phyloP scores from a whole-genome alignment of 2,329 filamentous ascomycete species.

The Claviceps fusiformis region DNA sequence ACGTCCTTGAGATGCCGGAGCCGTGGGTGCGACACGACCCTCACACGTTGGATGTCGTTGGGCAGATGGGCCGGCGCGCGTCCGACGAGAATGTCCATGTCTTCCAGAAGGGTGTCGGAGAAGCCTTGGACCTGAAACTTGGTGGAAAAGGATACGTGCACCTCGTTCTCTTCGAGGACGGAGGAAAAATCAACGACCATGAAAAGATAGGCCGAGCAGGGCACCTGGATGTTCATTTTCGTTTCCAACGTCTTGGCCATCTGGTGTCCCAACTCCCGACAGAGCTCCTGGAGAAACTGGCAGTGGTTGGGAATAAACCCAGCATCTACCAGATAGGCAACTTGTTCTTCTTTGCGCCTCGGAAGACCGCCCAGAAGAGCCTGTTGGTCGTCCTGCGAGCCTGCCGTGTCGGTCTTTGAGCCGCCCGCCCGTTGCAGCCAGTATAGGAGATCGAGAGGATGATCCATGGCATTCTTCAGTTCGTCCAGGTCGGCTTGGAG shows the following conservation, averaged over 20 bases:
- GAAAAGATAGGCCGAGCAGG: slow-evolving; percentile 45
- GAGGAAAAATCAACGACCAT: slow-evolving; percentile 57
- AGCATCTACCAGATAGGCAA: slow-evolving; percentile 40
- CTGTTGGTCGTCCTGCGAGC: slow-evolving; percentile 25
- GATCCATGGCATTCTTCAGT: slow-evolving; percentile 35
- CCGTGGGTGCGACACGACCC: slow-evolving; percentile 41
- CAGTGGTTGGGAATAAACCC: slow-evolving; percentile 43
- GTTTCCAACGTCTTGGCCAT: slow-evolving; percentile 40
- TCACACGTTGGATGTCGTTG: slow-evolving; percentile 61
- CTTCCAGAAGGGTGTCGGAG: slow-evolving; percentile 39
- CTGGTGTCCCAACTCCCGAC: slow-evolving; percentile 31
- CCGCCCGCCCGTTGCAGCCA: slow-evolving; percentile 36
- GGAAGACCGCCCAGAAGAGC: slow-evolving; percentile 38
- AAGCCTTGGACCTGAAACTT: slow-evolving; percentile 44
- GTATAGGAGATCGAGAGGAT: slow-evolving; percentile 34
- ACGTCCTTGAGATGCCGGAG: slow-evolving; percentile 62
- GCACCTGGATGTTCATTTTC: slow-evolving; percentile 47
- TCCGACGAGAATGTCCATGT: slow-evolving; percentile 50
- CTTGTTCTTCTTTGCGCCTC: slow-evolving; percentile 31
- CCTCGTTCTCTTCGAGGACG: slow-evolving; percentile 47
- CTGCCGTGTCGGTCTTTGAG: slow-evolving; percentile 21
- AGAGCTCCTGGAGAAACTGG: slow-evolving; percentile 33
- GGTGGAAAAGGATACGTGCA: slow-evolving; percentile 56
- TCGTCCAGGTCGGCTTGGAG: slow-evolving; percentile 38
- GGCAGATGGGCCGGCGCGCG: slow-evolving; percentile 55